Evolutionary conservation across 768 basidiomycete species (phyloP).

Genomic region (Lenzites betulinus): DNA sequence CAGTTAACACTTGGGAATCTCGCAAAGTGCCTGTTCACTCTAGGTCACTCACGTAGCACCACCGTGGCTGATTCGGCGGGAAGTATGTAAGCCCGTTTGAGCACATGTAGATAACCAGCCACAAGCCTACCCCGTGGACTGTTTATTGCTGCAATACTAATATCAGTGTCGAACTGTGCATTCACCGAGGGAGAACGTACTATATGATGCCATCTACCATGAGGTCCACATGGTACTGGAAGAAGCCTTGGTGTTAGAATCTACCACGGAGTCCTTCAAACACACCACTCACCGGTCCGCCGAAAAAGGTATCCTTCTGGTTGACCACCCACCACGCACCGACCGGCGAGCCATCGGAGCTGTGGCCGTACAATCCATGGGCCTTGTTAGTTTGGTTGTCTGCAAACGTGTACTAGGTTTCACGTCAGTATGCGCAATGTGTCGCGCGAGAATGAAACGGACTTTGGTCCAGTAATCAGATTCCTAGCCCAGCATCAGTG

Average conservation of each 20-base stretch:
- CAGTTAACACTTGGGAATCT: background rate
- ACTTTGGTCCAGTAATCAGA: conserved; percentile 33
- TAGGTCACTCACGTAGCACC: conserved; percentile 15
- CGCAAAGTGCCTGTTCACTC: background rate
- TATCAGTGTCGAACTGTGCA: background rate
- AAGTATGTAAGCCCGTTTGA: background rate
- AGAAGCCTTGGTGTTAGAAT: background rate
- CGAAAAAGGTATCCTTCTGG: conserved; percentile 30
- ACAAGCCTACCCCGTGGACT: conserved; percentile 17
- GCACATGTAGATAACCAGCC: background rate
- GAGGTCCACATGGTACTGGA: conserved; percentile 19
- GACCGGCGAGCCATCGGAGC: conserved; percentile 15
- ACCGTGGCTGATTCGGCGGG: background rate
- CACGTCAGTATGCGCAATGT: background rate
- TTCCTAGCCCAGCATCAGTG: conserved; percentile 18
- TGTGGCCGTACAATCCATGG: conserved; percentile 25
- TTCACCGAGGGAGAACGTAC: background rate
- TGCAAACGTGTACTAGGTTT: conserved; percentile 29
- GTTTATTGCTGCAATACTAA: conserved; percentile 14
- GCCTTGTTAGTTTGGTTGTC: conserved; percentile 37
- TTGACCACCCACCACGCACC: conserved; percentile 35
- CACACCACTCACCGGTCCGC: conserved; percentile 16
- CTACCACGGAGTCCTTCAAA: too few relatives aligned
- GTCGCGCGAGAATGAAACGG: background rate
- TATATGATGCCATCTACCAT: conserved; percentile 26